These are phyloP conservation scores for Vitellaria paradoxa DNA, from an alignment of 179 eudicot species.

Conservation along the genomic window DNA sequence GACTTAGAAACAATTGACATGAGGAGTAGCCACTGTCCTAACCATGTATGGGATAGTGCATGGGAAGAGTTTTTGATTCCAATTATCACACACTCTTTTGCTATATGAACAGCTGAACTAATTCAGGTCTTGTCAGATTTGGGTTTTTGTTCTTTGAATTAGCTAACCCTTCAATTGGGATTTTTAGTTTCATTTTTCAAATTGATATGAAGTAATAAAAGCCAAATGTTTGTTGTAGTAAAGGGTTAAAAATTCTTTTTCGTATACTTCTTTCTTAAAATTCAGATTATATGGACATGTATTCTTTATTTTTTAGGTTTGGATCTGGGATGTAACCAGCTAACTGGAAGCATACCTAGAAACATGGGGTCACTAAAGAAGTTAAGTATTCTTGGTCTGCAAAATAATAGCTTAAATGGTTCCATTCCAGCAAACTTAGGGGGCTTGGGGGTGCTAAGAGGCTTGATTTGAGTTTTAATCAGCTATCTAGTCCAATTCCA, in stretches of 20 bases:
- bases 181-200: not conserved
- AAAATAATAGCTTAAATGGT: constrained; percentile 58
- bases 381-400: constrained; percentile 50
- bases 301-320: constrained; percentile 33
- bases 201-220: not conserved
- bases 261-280: not conserved
- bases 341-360: constrained; percentile 52
- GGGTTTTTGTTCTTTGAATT: not conserved
- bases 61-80: too few species aligned
- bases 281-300: constrained; percentile 1
- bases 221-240: not conserved
- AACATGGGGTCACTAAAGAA: constrained; percentile 50
- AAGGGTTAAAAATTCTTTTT: not conserved
- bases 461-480: constrained; percentile 67
- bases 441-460: constrained; percentile 45
- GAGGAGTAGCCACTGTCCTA: too few species aligned
- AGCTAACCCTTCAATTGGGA: not conserved
- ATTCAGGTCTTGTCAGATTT: not conserved
- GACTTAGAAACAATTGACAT: too few species aligned
- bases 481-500: constrained; percentile 72
- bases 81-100: too few species aligned
- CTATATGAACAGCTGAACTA: not conserved
- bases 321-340: constrained; percentile 51
- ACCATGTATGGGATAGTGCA: too few species aligned
- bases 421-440: constrained; percentile 62